Base-by-base conservation (phyloP, 2,329 filamentous ascomycete genomes). In the Alternaria brassicae region DNA sequence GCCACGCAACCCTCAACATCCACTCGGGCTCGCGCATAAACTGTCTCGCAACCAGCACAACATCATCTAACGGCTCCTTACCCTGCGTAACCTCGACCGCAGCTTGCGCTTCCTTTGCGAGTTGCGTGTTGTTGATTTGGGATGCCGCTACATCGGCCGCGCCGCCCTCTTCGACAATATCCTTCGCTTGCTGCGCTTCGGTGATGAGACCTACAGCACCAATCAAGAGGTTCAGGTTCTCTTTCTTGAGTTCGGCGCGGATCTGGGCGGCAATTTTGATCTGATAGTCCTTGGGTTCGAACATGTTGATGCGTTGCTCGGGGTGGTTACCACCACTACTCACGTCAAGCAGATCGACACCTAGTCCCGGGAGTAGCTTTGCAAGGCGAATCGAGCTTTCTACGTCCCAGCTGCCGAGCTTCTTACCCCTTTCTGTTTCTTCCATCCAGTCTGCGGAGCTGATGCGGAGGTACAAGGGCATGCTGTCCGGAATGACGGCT, bases 1-100 rank as follows among this genome's bases (percentile, higher is more conserved):
- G 77, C 73, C 80, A 81, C 8, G 82, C 83, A 1, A 84, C 82
- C 40, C 71, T 81, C 34, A 85, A 61, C 27, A 85, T 83, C 83
- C 83, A 85, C 63, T 84, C 83, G 0, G 83, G 82, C 71, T 85
- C 83, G 7, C 84, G 75, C 78, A 86, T 79, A 59, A 86, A 85
- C 62, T 86, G 83, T 41, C 83, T 77, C 0, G 80, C 84, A 34
- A 86, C 78, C n/a, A 85, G 63, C 23, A 85, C 76, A 0, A 81
- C 80, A 75, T 86, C 83, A 0, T 83, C 81, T 77, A 77, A 72
- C 0, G 73, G 72, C 44, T 74, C 72, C 2, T 66, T 62, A 1
- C 68, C 72, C 36, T 80, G 74, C 0, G 79, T 81, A 72, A 80
- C 75, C 15, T 58, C 52, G 10, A 75, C 60, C 1, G 72, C 72